Base-by-base conservation (phyloP, 352 stramenopile species). In the Phytophthora fragariaefolia region DNA sequence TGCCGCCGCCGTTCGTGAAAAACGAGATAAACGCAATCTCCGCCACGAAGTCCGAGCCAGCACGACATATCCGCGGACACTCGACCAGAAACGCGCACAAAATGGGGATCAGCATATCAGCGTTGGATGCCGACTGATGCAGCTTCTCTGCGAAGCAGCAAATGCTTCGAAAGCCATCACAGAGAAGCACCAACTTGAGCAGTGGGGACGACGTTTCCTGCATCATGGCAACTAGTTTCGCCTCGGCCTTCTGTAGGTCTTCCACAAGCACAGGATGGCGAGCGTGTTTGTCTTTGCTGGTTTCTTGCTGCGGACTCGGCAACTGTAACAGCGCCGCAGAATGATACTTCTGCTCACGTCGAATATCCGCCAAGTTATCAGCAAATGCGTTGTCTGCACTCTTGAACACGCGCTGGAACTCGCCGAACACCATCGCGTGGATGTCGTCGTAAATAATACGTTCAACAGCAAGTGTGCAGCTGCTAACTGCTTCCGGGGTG, bases 21-120 rank as follows among this genome's bases (percentile, higher is more conserved):
- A 88, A 92, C 15, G 83, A 87, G 56, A 90, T 85, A 51, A 87
- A 90, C n/a, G 82, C 85, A 36, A 92, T 81, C 48, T 92, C 76
- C 1, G 83, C 81, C 24, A 91, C 83, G n/a, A 92, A 91, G 22
- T 79, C 60, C n/a, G 55, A 66, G 3, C 47, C 52, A 18, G 47
- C 20, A 9, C 66, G 26, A 60, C 68, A 78, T 4, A 75, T 34
- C 4, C 63, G 67, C 13, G 69, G 62, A 52, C 69, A 85, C 26
- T 76, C 73, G 17, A 91, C 77, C 30, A 91, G 59, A 62, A 91
- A 64, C 17, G 82, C 76, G 49, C 83, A 91, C 36, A 91, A 55
- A 22, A 91, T 82, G 2, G 85, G 82, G 49, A 93, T 87, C 17
- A 93, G 66, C 49, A 90, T 89, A 61, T 93, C 83, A 13, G 85